Evolutionary conservation across 495 filamentous ascomycete genomes (phyloP).

Genomic region (Neurospora sp.): DNA sequence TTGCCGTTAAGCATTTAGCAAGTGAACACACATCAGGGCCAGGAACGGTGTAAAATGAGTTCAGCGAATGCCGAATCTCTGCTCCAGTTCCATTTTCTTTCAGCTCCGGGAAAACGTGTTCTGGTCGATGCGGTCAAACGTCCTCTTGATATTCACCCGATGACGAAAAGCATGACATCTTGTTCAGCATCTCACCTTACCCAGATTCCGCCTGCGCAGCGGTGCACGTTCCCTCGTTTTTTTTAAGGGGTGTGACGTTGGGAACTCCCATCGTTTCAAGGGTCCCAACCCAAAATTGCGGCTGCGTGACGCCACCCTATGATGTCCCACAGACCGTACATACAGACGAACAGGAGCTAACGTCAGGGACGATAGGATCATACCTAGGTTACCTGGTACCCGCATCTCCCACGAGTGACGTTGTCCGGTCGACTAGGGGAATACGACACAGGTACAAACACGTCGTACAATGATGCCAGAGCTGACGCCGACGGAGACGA

Average conservation of each 20-base stretch:
- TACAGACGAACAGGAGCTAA: not conserved
- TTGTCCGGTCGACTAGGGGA: not conserved
- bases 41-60: not conserved
- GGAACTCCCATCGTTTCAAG: too few relatives aligned
- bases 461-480: not conserved
- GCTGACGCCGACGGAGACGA: not conserved
- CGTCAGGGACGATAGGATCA: not conserved
- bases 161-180: not conserved
- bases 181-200: not conserved
- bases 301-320: not conserved
- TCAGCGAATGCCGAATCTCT: not conserved
- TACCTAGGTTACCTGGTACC: not conserved
- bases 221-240: not conserved
- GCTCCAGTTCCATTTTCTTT: not conserved
- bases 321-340: not conserved
- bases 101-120: not conserved
- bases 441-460: not conserved
- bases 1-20: too few relatives aligned
- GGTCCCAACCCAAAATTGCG: not conserved
- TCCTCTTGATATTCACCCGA: not conserved
- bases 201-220: not conserved
- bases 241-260: not conserved
- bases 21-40: too few relatives aligned
- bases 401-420: not conserved
- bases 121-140: not conserved